Conservation (phyloP, 495 filamentous ascomycete genomes). For the Parmelia sp. region DNA sequence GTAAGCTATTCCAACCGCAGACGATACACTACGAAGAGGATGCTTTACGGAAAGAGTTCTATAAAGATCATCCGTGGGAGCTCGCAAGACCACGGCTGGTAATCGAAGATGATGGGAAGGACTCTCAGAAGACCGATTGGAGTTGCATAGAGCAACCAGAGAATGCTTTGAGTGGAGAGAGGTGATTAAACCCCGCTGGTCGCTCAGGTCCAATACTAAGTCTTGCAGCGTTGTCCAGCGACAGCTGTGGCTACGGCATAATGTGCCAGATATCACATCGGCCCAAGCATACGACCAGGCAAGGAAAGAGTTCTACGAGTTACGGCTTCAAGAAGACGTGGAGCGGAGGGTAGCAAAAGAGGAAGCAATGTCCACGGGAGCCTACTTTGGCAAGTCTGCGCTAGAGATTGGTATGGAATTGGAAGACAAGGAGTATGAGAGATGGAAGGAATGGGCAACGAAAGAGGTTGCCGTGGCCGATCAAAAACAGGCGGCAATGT, state of each 20-base stretch:
- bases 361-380: constrained; percentile 79
- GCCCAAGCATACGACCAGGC: constrained; percentile 77
- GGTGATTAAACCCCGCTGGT: constrained; percentile 13
- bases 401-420: constrained; percentile 73
- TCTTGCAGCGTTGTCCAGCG: constrained; percentile 78
- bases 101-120: constrained; percentile 78
- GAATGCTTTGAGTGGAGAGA: constrained; percentile 64
- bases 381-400: constrained; percentile 70
- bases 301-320: constrained; percentile 81
- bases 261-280: constrained; percentile 52
- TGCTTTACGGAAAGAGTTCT: constrained; percentile 70
- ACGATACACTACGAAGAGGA: constrained; percentile 81
- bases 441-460: constrained; percentile 76
- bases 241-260: constrained; percentile 75
- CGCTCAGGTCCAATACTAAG: constrained; percentile 23
- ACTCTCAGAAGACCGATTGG: constrained; percentile 71
- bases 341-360: constrained; percentile 78
- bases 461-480: constrained; percentile 42
- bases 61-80: constrained; percentile 94
- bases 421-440: constrained; percentile 69
- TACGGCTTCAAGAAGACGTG: constrained; percentile 76
- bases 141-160: constrained; percentile 70
- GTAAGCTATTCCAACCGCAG: constrained; percentile 72
- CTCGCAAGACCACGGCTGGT: constrained; percentile 81
- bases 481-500: constrained; percentile 40